Percentiles rank a stretch among this genome's conserved stretches.
Evolutionary conservation across 257 asterid species (phyloP).

Genomic region (Fraxinus pennsylvanica): DNA sequence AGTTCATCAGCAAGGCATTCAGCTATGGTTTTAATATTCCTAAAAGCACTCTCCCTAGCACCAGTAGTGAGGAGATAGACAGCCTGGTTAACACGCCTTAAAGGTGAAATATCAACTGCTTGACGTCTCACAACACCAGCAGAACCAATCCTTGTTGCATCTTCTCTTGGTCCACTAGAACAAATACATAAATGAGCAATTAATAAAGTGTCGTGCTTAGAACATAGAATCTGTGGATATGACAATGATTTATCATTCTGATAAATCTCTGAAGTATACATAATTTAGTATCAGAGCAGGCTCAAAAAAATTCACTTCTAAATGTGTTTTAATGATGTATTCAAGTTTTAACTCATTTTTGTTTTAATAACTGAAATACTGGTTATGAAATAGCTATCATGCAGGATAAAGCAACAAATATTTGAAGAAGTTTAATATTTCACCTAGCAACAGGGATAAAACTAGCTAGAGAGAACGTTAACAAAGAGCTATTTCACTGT

Average conservation of each 20-base stretch:
- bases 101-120: constrained; percentile 85
- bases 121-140: constrained; percentile 91
- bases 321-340: too few species aligned
- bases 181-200: neutral
- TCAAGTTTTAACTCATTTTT: too few species aligned
- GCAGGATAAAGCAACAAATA: too few species aligned
- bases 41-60: constrained; percentile 80
- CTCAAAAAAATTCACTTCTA: too few species aligned
- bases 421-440: too few species aligned
- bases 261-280: too few species aligned
- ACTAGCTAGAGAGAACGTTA: neutral
- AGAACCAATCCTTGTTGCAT: constrained; percentile 82
- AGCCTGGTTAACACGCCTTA: constrained; percentile 80
- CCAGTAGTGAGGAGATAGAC: constrained; percentile 74
- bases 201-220: neutral
- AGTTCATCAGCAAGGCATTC: constrained; percentile 90
- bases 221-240: neutral
- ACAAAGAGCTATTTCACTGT: neutral
- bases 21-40: constrained; percentile 69
- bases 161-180: constrained; percentile 80
- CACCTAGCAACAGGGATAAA: neutral
- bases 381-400: too few species aligned
- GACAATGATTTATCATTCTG: too few species aligned
- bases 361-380: too few species aligned
- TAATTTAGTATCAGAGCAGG: too few species aligned